phyloP scores from a whole-genome alignment of 306 rosid species.

The Delonix regia region DNA sequence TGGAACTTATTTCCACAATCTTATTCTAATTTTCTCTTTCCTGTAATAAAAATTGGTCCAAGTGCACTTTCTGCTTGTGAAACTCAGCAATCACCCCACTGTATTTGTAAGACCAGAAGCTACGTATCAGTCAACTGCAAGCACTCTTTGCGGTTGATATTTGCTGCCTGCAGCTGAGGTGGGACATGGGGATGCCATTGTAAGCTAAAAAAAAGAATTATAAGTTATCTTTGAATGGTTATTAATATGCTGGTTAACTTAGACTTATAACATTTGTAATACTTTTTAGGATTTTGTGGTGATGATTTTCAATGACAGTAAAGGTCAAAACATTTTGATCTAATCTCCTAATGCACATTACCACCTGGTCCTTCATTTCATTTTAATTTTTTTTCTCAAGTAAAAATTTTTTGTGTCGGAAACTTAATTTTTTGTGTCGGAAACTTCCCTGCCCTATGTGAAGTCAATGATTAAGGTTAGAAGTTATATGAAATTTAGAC shows the following conservation, averaged over 20 bases:
- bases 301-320: background rate
- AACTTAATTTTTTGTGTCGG: background rate
- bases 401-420: background rate
- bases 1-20: background rate
- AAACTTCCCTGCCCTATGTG: background rate
- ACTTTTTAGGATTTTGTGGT: background rate
- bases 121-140: background rate
- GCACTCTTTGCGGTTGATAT: background rate
- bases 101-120: background rate
- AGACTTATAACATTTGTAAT: background rate
- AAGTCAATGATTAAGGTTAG: background rate
- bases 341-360: background rate
- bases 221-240: too few relatives aligned
- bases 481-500: background rate
- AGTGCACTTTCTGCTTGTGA: background rate
- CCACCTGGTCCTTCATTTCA: background rate
- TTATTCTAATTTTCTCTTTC: background rate
- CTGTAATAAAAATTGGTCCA: conserved; percentile 4
- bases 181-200: background rate
- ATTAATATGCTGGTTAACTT: background rate
- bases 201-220: too few relatives aligned
- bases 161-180: background rate
- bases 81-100: background rate
- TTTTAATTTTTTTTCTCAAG: conserved; percentile 7
- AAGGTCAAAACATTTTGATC: background rate